Evolutionary conservation across 2,329 filamentous ascomycete species (phyloP).

Genomic region (Lachnellula occidentalis): DNA sequence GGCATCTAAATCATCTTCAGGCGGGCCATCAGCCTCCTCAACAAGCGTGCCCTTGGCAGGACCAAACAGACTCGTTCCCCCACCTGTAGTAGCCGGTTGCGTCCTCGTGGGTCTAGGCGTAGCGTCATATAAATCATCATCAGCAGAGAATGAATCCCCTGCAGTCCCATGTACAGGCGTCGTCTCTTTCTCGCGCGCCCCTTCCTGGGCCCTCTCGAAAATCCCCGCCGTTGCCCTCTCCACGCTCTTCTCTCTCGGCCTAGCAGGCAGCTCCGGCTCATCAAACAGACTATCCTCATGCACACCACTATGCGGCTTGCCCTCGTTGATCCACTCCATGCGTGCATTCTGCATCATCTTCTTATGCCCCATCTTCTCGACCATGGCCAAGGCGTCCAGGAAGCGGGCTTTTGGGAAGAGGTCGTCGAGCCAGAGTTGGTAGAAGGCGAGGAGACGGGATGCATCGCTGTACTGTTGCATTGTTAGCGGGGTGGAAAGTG

Average conservation of each 20-base stretch:
- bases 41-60: slow-evolving; percentile 11
- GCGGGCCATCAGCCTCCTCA: slow-evolving; percentile 32
- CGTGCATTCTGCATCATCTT: slow-evolving; percentile 70
- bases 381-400: slow-evolving; percentile 78
- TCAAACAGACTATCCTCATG: slow-evolving; percentile 28
- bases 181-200: slow-evolving; percentile 19
- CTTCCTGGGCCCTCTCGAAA: slow-evolving; percentile 27
- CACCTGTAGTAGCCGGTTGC: slow-evolving; percentile 18
- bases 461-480: slow-evolving; percentile 70
- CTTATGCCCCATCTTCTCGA: slow-evolving; percentile 89
- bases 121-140: slow-evolving; percentile 44
- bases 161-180: slow-evolving; percentile 17
- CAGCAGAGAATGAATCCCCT: not conserved
- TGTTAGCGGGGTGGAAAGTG: slow-evolving; percentile 4
- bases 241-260: slow-evolving; percentile 26
- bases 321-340: slow-evolving; percentile 78
- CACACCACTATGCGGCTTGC: slow-evolving; percentile 43
- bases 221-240: slow-evolving; percentile 34
- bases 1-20: slow-evolving; percentile 36
- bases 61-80: slow-evolving; percentile 23
- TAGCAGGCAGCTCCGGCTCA: slow-evolving; percentile 21
- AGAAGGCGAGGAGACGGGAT: slow-evolving; percentile 75
- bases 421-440: slow-evolving; percentile 95
- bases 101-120: slow-evolving; percentile 37
- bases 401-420: slow-evolving; percentile 94